Percentiles rank a stretch among this genome's conserved stretches.
Conservation (phyloP, 306 rosid species). For the Rosa chinensis region DNA sequence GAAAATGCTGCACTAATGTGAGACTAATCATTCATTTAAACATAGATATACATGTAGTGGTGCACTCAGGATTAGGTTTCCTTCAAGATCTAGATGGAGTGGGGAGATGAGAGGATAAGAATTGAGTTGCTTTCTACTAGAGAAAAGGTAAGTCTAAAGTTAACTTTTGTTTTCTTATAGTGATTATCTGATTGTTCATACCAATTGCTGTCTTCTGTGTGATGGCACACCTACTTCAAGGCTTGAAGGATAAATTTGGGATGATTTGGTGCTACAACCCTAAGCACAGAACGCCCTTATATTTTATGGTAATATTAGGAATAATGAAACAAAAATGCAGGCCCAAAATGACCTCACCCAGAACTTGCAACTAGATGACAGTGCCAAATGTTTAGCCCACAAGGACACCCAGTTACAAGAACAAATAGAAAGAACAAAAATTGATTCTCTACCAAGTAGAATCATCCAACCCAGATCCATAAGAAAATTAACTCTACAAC, state of each 20-base stretch:
- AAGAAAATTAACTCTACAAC: not conserved
- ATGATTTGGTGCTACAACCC: not conserved
- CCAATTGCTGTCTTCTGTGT: not conserved
- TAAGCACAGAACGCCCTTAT: not conserved
- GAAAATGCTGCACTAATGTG: not conserved
- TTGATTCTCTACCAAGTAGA: not conserved
- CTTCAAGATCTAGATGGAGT: not conserved
- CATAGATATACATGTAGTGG: not conserved
- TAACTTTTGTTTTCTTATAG: not conserved
- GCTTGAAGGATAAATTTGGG: conserved; percentile 15
- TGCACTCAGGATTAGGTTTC: not conserved
- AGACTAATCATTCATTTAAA: not conserved
- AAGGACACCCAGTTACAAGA: not conserved
- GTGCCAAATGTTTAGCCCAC: not conserved
- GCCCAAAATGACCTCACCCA: not conserved
- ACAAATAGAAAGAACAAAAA: not conserved
- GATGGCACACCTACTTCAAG: conserved; percentile 13
- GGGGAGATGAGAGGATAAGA: not conserved
- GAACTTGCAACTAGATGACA: not conserved
- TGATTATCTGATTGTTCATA: not conserved
- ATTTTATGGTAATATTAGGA: not conserved
- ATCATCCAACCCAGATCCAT: not conserved
- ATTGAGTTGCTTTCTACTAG: not conserved
- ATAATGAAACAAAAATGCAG: conserved; percentile 1
- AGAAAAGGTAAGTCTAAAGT: conserved; percentile 12